Conservation (phyloP, 495 filamentous ascomycete species). For the Astrocystis sublimbata region DNA sequence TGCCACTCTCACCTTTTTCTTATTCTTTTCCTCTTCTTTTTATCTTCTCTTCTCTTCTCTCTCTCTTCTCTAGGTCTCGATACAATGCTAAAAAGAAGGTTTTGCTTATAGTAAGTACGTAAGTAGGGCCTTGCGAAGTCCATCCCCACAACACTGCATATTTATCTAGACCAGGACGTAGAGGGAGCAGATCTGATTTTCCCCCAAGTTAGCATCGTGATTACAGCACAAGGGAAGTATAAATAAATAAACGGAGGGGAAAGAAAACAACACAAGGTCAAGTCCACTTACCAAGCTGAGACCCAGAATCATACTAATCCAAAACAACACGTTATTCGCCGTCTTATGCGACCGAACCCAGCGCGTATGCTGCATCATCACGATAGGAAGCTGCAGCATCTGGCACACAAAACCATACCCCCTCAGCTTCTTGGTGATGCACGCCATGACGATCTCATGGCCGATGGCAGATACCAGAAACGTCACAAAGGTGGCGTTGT, state of each 20-base stretch:
- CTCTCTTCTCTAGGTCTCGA: background rate
- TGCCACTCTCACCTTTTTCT: no score
- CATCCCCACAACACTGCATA: background rate
- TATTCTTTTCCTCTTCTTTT: no score
- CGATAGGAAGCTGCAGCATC: constrained; percentile 95
- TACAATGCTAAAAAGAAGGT: no score
- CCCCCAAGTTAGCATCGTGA: constrained; percentile 14
- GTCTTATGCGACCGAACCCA: constrained; percentile 72
- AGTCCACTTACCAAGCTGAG: constrained; percentile 70
- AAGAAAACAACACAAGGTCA: background rate
- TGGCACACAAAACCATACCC: constrained; percentile 92
- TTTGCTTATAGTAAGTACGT: no score
- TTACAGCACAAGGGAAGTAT: background rate
- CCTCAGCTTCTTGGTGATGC: constrained; percentile 94
- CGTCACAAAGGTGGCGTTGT: constrained; percentile 83
- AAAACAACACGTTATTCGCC: constrained; percentile 92
- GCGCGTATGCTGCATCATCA: constrained; percentile 80
- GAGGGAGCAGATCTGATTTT: constrained; percentile 52
- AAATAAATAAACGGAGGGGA: background rate
- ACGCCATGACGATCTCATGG: constrained; percentile 96
- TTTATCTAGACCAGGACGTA: constrained; percentile 49
- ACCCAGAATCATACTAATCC: constrained; percentile 92
- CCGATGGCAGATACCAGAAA: constrained; percentile 87
- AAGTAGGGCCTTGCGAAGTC: no score
- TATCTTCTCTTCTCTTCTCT: background rate